Evolutionary conservation across 2,329 filamentous ascomycete genomes (phyloP).

Genomic region (Ascochyta pisi): DNA sequence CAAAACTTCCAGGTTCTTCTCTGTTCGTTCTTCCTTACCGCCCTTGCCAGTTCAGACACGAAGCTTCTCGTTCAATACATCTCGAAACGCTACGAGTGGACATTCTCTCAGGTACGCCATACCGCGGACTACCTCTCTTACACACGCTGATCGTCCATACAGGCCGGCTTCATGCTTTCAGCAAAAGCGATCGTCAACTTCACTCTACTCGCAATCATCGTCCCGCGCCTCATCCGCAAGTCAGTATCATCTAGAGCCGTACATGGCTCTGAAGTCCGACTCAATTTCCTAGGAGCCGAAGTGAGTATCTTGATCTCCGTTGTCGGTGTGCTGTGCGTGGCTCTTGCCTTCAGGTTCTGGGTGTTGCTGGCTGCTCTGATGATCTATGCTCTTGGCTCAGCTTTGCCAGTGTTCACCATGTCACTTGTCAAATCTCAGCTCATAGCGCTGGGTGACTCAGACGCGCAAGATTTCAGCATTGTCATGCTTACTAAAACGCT

Average conservation of each 20-base stretch:
- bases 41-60: conserved; percentile 48
- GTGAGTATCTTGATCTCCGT: conserved; percentile 43
- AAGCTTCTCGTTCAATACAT: conserved; percentile 50
- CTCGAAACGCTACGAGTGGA: conserved; percentile 50
- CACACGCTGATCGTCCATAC: not conserved
- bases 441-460: conserved; percentile 35
- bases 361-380: conserved; percentile 44
- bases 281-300: conserved; percentile 44
- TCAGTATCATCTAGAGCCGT: conserved; percentile 33
- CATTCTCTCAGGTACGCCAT: conserved; percentile 38
- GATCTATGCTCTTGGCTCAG: conserved; percentile 48
- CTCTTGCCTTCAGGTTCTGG: conserved; percentile 41
- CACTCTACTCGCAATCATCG: conserved; percentile 39
- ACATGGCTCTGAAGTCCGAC: conserved; percentile 35
- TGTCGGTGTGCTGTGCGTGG: conserved; percentile 44
- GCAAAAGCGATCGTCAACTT: conserved; percentile 49
- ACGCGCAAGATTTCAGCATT: conserved; percentile 47
- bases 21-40: conserved; percentile 44
- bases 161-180: conserved; percentile 49
- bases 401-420: conserved; percentile 49
- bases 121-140: not conserved
- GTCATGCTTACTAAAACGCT: conserved; percentile 48
- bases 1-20: conserved; percentile 46
- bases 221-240: conserved; percentile 43
- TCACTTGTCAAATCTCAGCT: conserved; percentile 46